phyloP scores from a whole-genome alignment of 768 basidiomycete species.

The Tephrocybe sp. region DNA sequence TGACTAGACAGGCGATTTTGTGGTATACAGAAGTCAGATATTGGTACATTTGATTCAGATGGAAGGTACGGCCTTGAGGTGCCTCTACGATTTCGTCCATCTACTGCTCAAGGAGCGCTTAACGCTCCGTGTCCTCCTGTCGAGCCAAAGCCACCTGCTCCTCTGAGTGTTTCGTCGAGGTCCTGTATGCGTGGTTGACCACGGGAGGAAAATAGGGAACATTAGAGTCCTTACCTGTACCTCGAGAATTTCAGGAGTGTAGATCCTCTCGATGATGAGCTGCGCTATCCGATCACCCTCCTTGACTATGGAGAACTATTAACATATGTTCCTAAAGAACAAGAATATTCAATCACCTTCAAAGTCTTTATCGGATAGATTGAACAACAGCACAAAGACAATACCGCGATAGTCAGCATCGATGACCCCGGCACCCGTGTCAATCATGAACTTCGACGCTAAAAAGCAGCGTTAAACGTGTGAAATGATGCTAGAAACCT shows the following conservation, averaged over 20 bases:
- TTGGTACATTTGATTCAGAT: neutral
- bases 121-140: constrained; percentile 82
- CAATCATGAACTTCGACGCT: constrained; percentile 98
- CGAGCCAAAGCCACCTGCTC: constrained; percentile 89
- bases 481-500: neutral
- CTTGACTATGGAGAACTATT: constrained; percentile 54
- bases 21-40: neutral
- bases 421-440: constrained; percentile 96
- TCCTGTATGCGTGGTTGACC: constrained; percentile 42
- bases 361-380: constrained; percentile 88
- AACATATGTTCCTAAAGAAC: neutral
- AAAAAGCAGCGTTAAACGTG: neutral
- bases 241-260: constrained; percentile 81
- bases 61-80: neutral
- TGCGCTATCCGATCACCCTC: constrained; percentile 97
- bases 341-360: constrained; percentile 46
- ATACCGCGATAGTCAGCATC: constrained; percentile 95
- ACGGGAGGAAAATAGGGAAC: neutral
- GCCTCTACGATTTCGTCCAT: neutral
- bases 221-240: constrained; percentile 61
- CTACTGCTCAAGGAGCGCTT: constrained; percentile 20
- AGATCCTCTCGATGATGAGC: constrained; percentile 88
- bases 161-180: constrained; percentile 83
- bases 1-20: no score
- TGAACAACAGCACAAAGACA: constrained; percentile 91